Evolutionary conservation across 768 basidiomycete genomes (phyloP), one percentile per base, ranked within the genome.

Genomic region (Tubosaeta brunneosetosa): DNA sequence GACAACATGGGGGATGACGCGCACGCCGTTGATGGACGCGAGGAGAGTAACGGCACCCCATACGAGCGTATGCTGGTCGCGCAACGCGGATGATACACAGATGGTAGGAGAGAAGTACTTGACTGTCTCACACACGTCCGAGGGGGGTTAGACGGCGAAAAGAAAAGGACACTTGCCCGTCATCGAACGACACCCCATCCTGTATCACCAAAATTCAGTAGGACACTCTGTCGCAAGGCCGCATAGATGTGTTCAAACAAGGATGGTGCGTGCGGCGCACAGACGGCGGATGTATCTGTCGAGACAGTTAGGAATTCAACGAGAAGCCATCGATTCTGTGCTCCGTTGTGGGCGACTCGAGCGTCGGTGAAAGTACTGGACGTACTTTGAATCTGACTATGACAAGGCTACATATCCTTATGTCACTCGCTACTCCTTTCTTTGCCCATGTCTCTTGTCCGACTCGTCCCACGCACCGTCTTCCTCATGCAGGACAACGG

Each of bases 71-170:
- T 91, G 83, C 52, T 89, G 88, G 47, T 91, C 89, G 75, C 29
- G 86, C 86, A 27, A 93, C 88, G 40, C 92, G 86, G 40, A 94
- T 80, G 62, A 95, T 93, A 60, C 86, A 90, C 0, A 94, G 74
- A 56, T 85, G 84, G 78, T 78, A 0, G 91, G 86, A 0, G 92
- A 94, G 59, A 84, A 90, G 61, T 94, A 94, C 67, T 93, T 91
- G 51, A 94, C 93, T 94, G 60, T 40, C 31, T 6, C 10, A 2
- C 29, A 17, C 4, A 13, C 4, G 33, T 64, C 37, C n/a, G n/a
- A 59, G 16, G 14, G 45, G 6, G 2, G 12, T 8, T n/a, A n/a
- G n/a, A 14, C 26, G 1, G 13, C 9, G 13, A n/a, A 37, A 22
- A 50, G 49, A 47, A 4, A 16, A 10, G 10, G 16, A 3, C 1